Evolutionary conservation across 1,139 yeast species (phyloP), one percentile per base, ranked within the genome.

Genomic region (Pichia sp.): DNA sequence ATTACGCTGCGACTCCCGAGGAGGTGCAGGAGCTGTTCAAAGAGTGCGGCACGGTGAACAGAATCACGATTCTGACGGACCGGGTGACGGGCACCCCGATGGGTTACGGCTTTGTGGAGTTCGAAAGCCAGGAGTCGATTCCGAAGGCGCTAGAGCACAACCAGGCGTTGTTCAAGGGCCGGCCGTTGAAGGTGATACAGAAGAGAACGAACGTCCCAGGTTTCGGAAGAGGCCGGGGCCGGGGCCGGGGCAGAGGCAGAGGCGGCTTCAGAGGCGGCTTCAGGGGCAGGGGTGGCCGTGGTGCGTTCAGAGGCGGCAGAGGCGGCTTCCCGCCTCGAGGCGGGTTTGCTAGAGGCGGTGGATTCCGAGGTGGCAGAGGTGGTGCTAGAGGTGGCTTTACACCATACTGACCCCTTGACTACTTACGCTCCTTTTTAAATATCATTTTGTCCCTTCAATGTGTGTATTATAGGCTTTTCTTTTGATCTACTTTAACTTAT

Each of bases 121-220:
- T 82, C 64, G 76, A 76, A n/a, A 74, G 71, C 23, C 63, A 65
- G 2, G 79, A 72, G 3, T 72, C 75, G 0, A 83, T 81, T 15
- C 70, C 72, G 45, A 72, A 72, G 55, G 90, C 90, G 0, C 75
- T 85, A 36, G 75, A 59, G 50, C 68, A 79, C 55, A 79, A 82
- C 59, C 84, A 81, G 4, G 66, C 80, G 0, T 66, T 69, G 2
- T 77, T 85, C 59, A 74, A 79, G 55, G 86, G 80, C n/a, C 73
- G 85, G 50, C 76, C 72, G 50, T 73, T 85, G 54, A 77, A 76
- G 56, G 89, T 85, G 19, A 74, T 75, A 52, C 79, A 78, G n/a
- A 85, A 85, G 66, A 76, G 90, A 67, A 84, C 90, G 1, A 85
- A 85, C 61, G 69, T 84, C 29, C 90, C 88, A 1, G 87, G 87